These are phyloP conservation scores for Cladochytrium replicatum DNA, from an alignment of 192 early-diverging fungal genomes.

Conservation along the genomic window DNA sequence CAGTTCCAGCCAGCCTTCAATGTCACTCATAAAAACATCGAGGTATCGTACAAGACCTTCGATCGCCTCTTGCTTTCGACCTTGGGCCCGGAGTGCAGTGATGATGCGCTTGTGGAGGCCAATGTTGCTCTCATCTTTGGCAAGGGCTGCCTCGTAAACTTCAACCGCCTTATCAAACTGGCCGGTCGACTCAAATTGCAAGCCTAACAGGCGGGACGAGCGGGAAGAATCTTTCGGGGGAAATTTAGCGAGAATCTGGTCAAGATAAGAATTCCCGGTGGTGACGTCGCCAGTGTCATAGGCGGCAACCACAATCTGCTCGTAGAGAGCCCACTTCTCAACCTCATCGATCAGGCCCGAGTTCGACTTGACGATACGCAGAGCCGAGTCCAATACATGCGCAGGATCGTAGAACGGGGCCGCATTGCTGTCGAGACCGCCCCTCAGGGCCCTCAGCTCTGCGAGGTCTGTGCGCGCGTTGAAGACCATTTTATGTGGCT, in stretches of 20 bases:
- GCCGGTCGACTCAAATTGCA: constrained; percentile 69
- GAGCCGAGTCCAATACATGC: too few species aligned
- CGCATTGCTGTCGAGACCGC: too few species aligned
- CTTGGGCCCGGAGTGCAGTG: constrained; percentile 59
- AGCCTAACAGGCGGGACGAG: constrained; percentile 61
- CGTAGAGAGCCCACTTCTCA: constrained; percentile 47
- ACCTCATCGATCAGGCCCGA: constrained; percentile 8
- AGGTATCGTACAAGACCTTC: constrained; percentile 60
- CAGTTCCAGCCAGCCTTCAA: constrained; percentile 85
- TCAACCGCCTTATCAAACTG: constrained; percentile 54
- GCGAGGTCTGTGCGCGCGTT: too few species aligned
- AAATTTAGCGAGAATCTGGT: constrained; percentile 25
- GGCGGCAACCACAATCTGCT: constrained; percentile 73
- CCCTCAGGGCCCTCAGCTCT: too few species aligned
- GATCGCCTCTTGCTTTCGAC: constrained; percentile 60
- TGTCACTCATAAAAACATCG: constrained; percentile 76
- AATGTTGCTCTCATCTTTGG: constrained; percentile 69
- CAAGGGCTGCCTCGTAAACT: constrained; percentile 67
- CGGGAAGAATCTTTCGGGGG: constrained; percentile 43
- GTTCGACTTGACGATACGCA: too few species aligned
- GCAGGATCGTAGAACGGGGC: too few species aligned
- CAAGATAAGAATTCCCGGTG: constrained; percentile 52
- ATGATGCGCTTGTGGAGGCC: constrained; percentile 61
- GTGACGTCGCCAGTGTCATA: constrained; percentile 63
- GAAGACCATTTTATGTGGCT: too few species aligned